phyloP scores from a whole-genome alignment of 192 early-diverging fungal genomes.

The Coemansia erecta region DNA sequence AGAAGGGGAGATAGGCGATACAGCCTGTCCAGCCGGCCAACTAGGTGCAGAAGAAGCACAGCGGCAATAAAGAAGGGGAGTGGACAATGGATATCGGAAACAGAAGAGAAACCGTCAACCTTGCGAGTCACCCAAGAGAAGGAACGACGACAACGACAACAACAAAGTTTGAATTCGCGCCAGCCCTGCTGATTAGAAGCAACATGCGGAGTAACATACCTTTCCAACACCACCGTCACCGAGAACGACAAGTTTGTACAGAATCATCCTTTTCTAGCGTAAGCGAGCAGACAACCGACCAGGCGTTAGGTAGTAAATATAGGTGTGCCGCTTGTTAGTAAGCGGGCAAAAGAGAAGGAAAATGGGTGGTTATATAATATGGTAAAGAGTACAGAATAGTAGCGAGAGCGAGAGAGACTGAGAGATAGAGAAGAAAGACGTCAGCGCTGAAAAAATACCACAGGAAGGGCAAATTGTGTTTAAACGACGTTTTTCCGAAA shows the following conservation, averaged over 20 bases:
- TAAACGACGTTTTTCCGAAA: not conserved
- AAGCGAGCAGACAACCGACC: constrained; percentile 8
- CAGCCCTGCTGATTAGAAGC: too few species aligned
- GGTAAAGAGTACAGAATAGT: constrained; percentile 6
- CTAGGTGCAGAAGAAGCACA: too few species aligned
- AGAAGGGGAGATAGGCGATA: too few species aligned
- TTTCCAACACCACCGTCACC: constrained; percentile 94
- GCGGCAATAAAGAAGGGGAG: too few species aligned
- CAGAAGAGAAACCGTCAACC: too few species aligned
- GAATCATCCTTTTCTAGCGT: constrained; percentile 64
- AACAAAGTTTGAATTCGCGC: too few species aligned
- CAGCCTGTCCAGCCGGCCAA: too few species aligned
- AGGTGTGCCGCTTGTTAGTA: not conserved
- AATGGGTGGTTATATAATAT: too few species aligned
- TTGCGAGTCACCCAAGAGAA: too few species aligned
- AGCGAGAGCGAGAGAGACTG: not conserved
- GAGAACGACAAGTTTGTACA: constrained; percentile 93
- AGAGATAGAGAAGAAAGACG: not conserved
- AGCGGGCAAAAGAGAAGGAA: constrained; percentile 7
- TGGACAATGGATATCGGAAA: too few species aligned
- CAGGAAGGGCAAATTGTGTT: not conserved
- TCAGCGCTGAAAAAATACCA: not conserved
- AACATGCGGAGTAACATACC: constrained; percentile 52
- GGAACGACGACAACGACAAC: too few species aligned
- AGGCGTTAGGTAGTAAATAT: constrained; percentile 3